Evolutionary conservation across 306 rosid genomes (phyloP).

Genomic region (Gleditsia sinensis): DNA sequence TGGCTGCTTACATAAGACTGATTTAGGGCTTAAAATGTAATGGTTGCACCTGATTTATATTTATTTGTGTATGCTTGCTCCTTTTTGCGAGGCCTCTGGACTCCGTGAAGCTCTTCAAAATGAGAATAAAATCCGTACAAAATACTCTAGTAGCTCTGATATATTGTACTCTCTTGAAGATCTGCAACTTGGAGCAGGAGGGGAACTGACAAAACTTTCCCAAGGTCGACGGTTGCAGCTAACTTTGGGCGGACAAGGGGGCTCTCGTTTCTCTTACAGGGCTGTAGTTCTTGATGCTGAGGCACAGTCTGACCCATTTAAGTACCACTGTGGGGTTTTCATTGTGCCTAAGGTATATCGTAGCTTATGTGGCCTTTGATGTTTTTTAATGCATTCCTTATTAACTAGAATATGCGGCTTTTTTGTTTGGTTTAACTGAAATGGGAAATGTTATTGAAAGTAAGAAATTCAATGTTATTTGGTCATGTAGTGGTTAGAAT

Average conservation of each 20-base stretch:
- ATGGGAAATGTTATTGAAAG: not conserved
- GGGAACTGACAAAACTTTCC: slow-evolving; percentile 64
- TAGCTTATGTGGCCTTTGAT: slow-evolving; percentile 8
- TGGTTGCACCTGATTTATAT: slow-evolving; percentile 16
- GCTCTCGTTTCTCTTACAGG: slow-evolving; percentile 68
- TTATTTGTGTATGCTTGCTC: not conserved
- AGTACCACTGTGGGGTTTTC: slow-evolving; percentile 87
- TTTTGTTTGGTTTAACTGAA: not conserved
- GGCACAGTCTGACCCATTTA: slow-evolving; percentile 63
- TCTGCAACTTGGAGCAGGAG: slow-evolving; percentile 67
- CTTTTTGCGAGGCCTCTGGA: slow-evolving; percentile 61
- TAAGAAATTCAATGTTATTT: not conserved
- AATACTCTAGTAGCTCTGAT: slow-evolving; percentile 65
- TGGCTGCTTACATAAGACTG: slow-evolving; percentile 12
- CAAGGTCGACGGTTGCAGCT: slow-evolving; percentile 79
- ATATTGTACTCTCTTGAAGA: slow-evolving; percentile 68
- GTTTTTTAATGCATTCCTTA: slow-evolving; percentile 16
- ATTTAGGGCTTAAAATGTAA: slow-evolving; percentile 6
- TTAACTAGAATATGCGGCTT: slow-evolving; percentile 7
- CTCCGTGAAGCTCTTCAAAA: slow-evolving; percentile 69
- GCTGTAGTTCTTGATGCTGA: slow-evolving; percentile 84
- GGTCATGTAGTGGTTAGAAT: too few species aligned
- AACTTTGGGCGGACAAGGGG: slow-evolving; percentile 73
- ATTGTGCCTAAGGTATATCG: slow-evolving; percentile 88
- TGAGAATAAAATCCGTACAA: slow-evolving; percentile 74